Evolutionary conservation across 2,329 filamentous ascomycete genomes (phyloP).

Genomic region (Plectosphaerella sp.): DNA sequence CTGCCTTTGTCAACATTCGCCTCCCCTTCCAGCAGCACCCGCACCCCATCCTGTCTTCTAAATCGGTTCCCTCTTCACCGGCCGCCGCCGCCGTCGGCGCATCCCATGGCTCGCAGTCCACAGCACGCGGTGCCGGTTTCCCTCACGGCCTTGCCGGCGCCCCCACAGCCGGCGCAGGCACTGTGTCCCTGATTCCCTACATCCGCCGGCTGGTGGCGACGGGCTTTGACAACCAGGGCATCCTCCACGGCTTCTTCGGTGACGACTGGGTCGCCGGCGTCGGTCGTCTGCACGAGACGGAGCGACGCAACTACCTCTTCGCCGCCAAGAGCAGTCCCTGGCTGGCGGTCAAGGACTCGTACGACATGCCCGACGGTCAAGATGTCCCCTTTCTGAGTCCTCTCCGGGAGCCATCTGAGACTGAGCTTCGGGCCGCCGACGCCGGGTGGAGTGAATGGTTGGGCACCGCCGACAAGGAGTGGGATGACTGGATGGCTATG

Average conservation of each 20-base stretch:
- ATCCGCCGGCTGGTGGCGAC: conserved; percentile 87
- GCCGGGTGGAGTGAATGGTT: conserved; percentile 90
- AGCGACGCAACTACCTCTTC: conserved; percentile 91
- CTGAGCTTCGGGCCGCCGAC: conserved; percentile 80
- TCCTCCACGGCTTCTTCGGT: conserved; percentile 97
- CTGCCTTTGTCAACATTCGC: conserved; percentile 86
- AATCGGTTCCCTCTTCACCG: conserved; percentile 26
- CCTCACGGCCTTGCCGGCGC: conserved; percentile 17
- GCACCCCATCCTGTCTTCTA: conserved; percentile 38
- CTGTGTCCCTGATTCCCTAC: conserved; percentile 68
- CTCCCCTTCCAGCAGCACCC: conserved; percentile 73
- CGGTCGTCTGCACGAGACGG: conserved; percentile 78
- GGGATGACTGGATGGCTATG: conserved; percentile 96
- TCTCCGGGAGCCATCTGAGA: conserved; percentile 68
- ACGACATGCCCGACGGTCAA: conserved; percentile 82
- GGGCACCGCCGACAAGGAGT: conserved; percentile 66
- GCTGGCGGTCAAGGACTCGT: conserved; percentile 83
- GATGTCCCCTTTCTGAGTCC: conserved; percentile 83
- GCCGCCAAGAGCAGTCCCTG: conserved; percentile 90
- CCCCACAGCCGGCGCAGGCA: conserved; percentile 40
- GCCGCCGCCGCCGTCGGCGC: conserved; percentile 21
- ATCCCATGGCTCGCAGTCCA: conserved; percentile 20
- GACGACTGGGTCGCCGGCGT: conserved; percentile 82
- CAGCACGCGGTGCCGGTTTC: conserved; percentile 23
- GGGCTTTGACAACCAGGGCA: conserved; percentile 78